Evolutionary conservation across 768 basidiomycete species (phyloP).

Genomic region (Tulasnella sp.): DNA sequence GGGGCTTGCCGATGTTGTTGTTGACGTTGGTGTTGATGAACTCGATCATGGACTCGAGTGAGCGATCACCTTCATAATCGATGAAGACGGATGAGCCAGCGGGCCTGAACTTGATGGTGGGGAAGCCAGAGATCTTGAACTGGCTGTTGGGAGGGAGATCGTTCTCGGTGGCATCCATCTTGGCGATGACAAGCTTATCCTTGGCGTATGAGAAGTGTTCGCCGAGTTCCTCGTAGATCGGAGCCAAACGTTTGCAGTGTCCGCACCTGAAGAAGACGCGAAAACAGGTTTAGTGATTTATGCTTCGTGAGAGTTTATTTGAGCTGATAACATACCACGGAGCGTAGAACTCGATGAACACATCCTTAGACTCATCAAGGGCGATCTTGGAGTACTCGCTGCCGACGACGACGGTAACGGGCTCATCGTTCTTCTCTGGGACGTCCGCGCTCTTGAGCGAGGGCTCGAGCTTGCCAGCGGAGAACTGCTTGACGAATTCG

Average conservation of each 20-base stretch:
- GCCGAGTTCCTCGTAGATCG: slow-evolving; percentile 83
- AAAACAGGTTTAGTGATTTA: neutral
- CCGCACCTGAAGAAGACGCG: slow-evolving; percentile 56
- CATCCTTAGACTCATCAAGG: slow-evolving; percentile 80
- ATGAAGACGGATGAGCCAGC: slow-evolving; percentile 80
- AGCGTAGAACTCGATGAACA: slow-evolving; percentile 95
- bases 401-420: slow-evolving; percentile 72
- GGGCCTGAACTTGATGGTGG: slow-evolving; percentile 92
- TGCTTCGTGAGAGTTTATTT: neutral
- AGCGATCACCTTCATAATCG: slow-evolving; percentile 88
- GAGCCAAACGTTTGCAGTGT: slow-evolving; percentile 94
- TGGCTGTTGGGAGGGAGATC: slow-evolving; percentile 81
- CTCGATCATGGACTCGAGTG: slow-evolving; percentile 70
- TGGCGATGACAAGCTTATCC: slow-evolving; percentile 74
- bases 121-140: slow-evolving; percentile 84
- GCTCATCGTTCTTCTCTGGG: slow-evolving; percentile 72
- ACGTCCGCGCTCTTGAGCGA: slow-evolving; percentile 83
- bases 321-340: slow-evolving; percentile 56
- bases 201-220: slow-evolving; percentile 69
- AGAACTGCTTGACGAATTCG: slow-evolving; percentile 50
- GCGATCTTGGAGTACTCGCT: slow-evolving; percentile 83
- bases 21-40: slow-evolving; percentile 75
- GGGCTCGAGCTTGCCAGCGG: slow-evolving; percentile 64
- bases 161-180: slow-evolving; percentile 94
- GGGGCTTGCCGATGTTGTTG: slow-evolving; percentile 31